Evolutionary conservation across 805 yeast species (phyloP), one percentile per base, ranked within the genome.

Genomic region (Wickerhamomyces xylosicus): DNA sequence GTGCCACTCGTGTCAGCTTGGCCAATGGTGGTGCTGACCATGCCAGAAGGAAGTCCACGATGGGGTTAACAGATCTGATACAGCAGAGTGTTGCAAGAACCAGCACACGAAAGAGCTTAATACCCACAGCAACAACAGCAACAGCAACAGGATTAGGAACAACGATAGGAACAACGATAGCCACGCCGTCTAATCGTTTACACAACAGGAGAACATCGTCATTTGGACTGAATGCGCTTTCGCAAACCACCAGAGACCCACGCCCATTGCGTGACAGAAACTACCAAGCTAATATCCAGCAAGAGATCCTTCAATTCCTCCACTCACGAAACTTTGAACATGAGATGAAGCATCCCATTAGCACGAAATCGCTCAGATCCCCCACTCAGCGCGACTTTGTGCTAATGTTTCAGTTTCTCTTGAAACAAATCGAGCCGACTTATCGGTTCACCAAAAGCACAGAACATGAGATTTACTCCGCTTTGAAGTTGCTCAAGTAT

Each of bases 371-470:
- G 2, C 63, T 87, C 41, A 71, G 65, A 47, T 75, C 69, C 46
- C 96, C 96, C 15, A 86, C 95, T 0, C 96, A 87, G 53, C 84
- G 82, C 52, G 95, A 85, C 48, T 87, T 87, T 57, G 77, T 76
- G 7, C 54, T 72, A 34, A 76, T 87, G 11, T 87, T 87, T 61
- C 83, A 81, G 56, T 89, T 86, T 72, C 59, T 89, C 19, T 86
- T 84, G 60, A 70, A 68, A 44, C 71, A 77, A 47, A 65, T 85
- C 32, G 96, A 87, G 56, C 95, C 95, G 0, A 82, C 81, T 27
- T 81, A 81, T 56, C 65, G 64, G 46, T 85, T 84, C 55, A 66
- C 74, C 15, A 74, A 72, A 52, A 67, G 84, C 14, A 70, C 83
- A 27, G 95, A 86, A 45, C 68, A 73, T 36, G 96, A 87, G 45